These are phyloP conservation scores for Lathyrus sativus DNA, from an alignment of 306 rosid genomes.

Conservation along the genomic window DNA sequence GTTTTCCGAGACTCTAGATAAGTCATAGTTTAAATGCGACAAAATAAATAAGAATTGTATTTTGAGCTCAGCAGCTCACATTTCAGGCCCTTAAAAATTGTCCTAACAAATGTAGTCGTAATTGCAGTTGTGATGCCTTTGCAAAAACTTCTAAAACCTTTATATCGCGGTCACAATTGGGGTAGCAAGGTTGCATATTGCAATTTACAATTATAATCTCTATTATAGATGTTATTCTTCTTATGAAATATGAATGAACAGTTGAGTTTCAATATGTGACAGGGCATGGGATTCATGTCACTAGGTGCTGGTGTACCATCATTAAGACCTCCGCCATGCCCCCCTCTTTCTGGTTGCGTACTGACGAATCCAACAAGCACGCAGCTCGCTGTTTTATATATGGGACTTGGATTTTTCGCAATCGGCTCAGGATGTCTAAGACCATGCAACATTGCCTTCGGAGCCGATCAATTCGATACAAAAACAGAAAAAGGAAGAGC, in stretches of 20 bases:
- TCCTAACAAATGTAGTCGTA: neutral
- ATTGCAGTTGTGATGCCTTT: neutral
- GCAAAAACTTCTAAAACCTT: neutral
- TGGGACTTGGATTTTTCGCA: conserved; percentile 49
- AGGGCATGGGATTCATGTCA: conserved; percentile 59
- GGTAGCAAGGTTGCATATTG: neutral
- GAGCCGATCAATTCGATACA: conserved; percentile 68
- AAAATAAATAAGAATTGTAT: too few relatives aligned
- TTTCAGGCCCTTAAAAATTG: too few relatives aligned
- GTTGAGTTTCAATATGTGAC: conserved; percentile 14
- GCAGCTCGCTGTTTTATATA: conserved; percentile 50
- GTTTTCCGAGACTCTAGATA: too few relatives aligned
- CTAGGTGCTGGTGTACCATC: conserved; percentile 51
- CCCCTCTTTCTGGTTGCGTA: conserved; percentile 36
- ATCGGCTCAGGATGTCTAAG: conserved; percentile 62
- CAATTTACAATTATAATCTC: neutral
- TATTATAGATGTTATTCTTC: conserved; percentile 7
- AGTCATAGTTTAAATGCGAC: too few relatives aligned
- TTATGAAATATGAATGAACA: conserved; percentile 16
- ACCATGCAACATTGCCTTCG: conserved; percentile 77
- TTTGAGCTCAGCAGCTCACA: too few relatives aligned
- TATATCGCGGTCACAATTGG: neutral
- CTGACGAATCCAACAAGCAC: conserved; percentile 35
- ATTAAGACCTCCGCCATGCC: conserved; percentile 53
- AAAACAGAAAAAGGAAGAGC: conserved; percentile 51